phyloP scores from a whole-genome alignment of 2,329 filamentous ascomycete species.

The Pyrenophora tritici-repentis region DNA sequence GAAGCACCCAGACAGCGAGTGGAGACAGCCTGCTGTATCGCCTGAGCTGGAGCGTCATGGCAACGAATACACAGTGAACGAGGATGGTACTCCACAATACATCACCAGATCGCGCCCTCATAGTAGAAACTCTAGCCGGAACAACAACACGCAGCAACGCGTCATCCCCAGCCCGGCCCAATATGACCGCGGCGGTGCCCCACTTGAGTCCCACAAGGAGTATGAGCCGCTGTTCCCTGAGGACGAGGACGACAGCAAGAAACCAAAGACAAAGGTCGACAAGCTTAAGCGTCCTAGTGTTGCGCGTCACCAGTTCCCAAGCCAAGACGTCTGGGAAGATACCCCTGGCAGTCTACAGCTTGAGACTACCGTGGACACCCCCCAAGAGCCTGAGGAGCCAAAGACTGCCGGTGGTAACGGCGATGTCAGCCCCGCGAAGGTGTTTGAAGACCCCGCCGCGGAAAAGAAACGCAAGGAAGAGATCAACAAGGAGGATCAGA shows the following conservation, averaged over 20 bases:
- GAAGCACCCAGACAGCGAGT: slow-evolving; percentile 71
- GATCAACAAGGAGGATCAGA: slow-evolving; percentile 49
- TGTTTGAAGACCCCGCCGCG: slow-evolving; percentile 55
- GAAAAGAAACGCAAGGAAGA: slow-evolving; percentile 56
- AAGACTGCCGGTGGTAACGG: slow-evolving; percentile 44
- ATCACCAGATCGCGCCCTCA: slow-evolving; percentile 59
- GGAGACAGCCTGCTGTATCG: slow-evolving; percentile 80
- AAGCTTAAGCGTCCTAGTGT: slow-evolving; percentile 60
- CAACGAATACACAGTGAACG: slow-evolving; percentile 57
- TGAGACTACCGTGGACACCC: slow-evolving; percentile 80
- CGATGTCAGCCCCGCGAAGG: slow-evolving; percentile 39
- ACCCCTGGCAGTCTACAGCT: slow-evolving; percentile 82
- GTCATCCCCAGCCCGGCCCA: slow-evolving; percentile 44
- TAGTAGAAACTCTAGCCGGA: slow-evolving; percentile 52
- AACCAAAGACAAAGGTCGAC: slow-evolving; percentile 58
- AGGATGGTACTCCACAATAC: slow-evolving; percentile 46
- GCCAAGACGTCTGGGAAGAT: slow-evolving; percentile 97
- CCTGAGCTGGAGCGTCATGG: slow-evolving; percentile 65
- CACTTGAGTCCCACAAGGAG: slow-evolving; percentile 85
- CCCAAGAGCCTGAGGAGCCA: slow-evolving; percentile 63
- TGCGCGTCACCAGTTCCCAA: slow-evolving; percentile 74
- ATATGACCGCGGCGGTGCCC: slow-evolving; percentile 63
- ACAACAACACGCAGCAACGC: slow-evolving; percentile 63
- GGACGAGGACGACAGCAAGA: slow-evolving; percentile 65
- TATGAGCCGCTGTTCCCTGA: slow-evolving; percentile 93